Conservation (phyloP, 441 rosid genomes). For the Populus trichocarpa region DNA sequence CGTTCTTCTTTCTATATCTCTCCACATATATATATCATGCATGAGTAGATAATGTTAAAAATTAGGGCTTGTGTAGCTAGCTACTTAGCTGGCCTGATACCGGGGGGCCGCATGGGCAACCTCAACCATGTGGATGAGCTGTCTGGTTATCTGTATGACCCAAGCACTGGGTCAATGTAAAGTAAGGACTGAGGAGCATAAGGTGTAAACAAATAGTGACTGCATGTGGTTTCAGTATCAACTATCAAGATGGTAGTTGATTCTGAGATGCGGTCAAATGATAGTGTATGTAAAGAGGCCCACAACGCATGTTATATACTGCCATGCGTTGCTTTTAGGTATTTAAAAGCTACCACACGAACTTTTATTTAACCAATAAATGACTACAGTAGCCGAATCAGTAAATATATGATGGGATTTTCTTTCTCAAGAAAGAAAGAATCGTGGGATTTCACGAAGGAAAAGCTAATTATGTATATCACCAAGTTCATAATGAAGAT, state of each 20-base stretch:
- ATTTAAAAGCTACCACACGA: background rate
- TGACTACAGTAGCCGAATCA: background rate
- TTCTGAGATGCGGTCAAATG: conserved; percentile 28
- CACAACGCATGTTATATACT: conserved; percentile 12
- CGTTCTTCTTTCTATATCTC: background rate
- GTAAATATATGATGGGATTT: background rate
- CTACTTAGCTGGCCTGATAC: too few species aligned
- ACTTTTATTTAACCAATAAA: background rate
- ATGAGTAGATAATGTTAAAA: background rate
- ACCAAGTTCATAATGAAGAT: background rate
- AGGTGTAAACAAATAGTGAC: conserved; percentile 34
- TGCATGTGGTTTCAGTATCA: conserved; percentile 36
- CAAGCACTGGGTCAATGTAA: conserved; percentile 36
- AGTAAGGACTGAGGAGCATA: conserved; percentile 33
- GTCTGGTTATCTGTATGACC: conserved; percentile 39
- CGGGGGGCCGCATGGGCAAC: conserved; percentile 31
- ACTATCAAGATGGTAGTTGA: conserved; percentile 21
- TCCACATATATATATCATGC: background rate
- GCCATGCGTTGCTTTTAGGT: background rate
- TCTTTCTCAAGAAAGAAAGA: background rate
- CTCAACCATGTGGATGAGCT: conserved; percentile 37
- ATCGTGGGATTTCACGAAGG: background rate
- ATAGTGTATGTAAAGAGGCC: conserved; percentile 16
- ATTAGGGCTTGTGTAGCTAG: background rate
- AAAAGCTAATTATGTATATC: too few species aligned